These are phyloP conservation scores for Artomyces pyxidatus DNA, from an alignment of 768 basidiomycete species.

Conservation along the genomic window DNA sequence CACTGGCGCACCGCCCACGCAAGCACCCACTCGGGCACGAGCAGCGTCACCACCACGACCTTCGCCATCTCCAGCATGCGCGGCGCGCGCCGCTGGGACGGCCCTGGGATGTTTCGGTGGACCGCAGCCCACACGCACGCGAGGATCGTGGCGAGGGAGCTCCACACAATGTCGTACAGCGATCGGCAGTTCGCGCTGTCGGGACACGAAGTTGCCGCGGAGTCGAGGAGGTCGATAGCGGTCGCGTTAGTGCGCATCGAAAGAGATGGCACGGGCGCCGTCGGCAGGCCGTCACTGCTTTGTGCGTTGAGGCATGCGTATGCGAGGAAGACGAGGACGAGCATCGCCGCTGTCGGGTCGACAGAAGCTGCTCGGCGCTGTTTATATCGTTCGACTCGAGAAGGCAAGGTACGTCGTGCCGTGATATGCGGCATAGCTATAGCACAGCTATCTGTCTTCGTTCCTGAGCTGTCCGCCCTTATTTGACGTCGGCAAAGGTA, in stretches of 20 bases:
- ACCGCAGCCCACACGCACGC: slow-evolving; percentile 24
- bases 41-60: neutral
- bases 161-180: slow-evolving; percentile 18
- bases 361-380: too few species aligned
- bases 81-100: neutral
- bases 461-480: too few species aligned
- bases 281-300: neutral
- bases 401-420: too few species aligned
- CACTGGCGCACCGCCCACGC: neutral
- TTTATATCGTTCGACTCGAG: too few species aligned
- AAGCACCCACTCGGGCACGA: neutral
- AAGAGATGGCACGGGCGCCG: neutral
- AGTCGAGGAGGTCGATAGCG: neutral
- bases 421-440: too few species aligned
- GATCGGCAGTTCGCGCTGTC: neutral
- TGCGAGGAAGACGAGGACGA: neutral
- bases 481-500: too few species aligned
- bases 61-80: neutral
- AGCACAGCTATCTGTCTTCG: too few species aligned
- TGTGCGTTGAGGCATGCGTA: neutral
- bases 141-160: slow-evolving; percentile 22
- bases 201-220: neutral
- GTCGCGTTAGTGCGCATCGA: neutral
- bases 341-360: too few species aligned
- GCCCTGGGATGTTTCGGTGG: slow-evolving; percentile 25